phyloP scores from a whole-genome alignment of 2,329 filamentous ascomycete species.

The Tothia fuscella region DNA sequence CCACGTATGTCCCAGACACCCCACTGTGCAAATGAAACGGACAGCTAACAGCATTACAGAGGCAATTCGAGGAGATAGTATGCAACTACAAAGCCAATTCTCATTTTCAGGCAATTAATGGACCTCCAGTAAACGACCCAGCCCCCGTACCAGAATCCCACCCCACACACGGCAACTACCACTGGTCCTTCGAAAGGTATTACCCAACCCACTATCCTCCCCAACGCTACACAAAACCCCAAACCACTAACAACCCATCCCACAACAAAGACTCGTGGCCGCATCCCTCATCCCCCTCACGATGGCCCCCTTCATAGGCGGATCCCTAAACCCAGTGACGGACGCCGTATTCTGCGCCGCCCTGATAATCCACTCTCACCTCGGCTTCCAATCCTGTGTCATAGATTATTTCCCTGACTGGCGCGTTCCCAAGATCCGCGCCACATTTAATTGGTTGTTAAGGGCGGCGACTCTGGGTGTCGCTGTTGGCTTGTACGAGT shows the following conservation, averaged over 20 bases:
- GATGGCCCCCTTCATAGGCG: slow-evolving; percentile 82
- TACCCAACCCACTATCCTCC: too few species aligned
- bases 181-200: slow-evolving; percentile 88
- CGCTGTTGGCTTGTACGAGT: slow-evolving; percentile 87
- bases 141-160: slow-evolving; percentile 59
- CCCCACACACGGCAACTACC: slow-evolving; percentile 84
- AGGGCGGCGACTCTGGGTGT: slow-evolving; percentile 68
- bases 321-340: slow-evolving; percentile 76
- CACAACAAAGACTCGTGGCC: slow-evolving; percentile 21
- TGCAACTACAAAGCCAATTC: slow-evolving; percentile 16
- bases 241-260: slow-evolving; percentile 7
- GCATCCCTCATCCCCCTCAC: slow-evolving; percentile 75
- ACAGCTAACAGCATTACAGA: slow-evolving; percentile 46
- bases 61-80: slow-evolving; percentile 64
- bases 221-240: too few species aligned
- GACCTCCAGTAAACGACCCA: slow-evolving; percentile 66
- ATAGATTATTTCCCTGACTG: slow-evolving; percentile 79
- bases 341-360: slow-evolving; percentile 77
- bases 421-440: slow-evolving; percentile 55
- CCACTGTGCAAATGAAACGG: slow-evolving; percentile 1
- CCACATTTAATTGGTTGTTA: slow-evolving; percentile 63
- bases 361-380: slow-evolving; percentile 84
- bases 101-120: slow-evolving; percentile 15
- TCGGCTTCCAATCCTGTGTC: slow-evolving; percentile 81
- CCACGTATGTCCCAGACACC: slow-evolving; percentile 53